Evolutionary conservation across 495 filamentous ascomycete genomes (phyloP), one percentile per base, ranked within the genome.

Genomic region (Trichoderma gamsii): DNA sequence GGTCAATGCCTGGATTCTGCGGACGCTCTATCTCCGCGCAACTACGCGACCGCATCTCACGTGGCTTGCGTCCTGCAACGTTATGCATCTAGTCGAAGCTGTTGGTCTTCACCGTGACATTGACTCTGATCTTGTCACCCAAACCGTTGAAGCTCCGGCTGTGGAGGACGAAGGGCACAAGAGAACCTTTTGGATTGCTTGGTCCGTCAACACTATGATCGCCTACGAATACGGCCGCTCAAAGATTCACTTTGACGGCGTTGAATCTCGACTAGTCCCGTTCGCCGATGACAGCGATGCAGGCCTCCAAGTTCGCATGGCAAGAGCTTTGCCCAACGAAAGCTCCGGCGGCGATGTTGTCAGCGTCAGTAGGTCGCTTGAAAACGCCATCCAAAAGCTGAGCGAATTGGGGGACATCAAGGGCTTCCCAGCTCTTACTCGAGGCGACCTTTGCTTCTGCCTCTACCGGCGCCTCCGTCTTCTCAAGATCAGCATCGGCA

Each of bases 31-130:
- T 72, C 73, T 86, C 8, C 77, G 85, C 43, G 79, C 79, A 71
- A 86, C 84, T 11, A 78, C 81, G 16, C 75, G 81, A 25, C 84
- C 85, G 11, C 81, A 87, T 68, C 75, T 80, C 12, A 76, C 82
- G 21, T 86, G 84, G 83, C 82, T 86, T 77, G 82, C 83, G 4
- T 84, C 80, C 52, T 84, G 82, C 71, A 83, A 78, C 12, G 70
- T 83, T 27, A 82, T 87, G 74, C 84, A 86, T 64, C 67, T 85
- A 3, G 74, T 83, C 9, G 84, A 86, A 72, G 79, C 83, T 0
- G 72, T 79, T 1, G 80, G 80, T 0, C 71, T 86, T 8, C 81
- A 85, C 63, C 76, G 77, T 9, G 82, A 80, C 51, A 46, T 76
- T 64, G 56, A 61, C 15, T 61, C 56, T 13, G 56, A 32, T 12